Conservation (phyloP, 306 rosid genomes). For the Vigna trinervia region DNA sequence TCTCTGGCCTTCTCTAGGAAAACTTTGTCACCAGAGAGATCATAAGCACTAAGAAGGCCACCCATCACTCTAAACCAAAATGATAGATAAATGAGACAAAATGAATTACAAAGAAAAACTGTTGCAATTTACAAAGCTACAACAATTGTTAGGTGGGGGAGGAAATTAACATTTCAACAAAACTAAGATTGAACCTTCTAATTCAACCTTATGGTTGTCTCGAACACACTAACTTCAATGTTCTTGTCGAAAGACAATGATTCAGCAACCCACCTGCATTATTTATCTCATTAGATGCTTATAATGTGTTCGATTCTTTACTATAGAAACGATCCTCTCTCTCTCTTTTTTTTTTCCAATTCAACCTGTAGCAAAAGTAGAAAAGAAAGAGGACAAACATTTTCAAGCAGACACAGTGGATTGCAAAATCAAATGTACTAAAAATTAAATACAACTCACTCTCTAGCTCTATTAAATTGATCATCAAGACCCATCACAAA, state of each 20-base stretch:
- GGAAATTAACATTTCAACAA: slow-evolving; percentile 34
- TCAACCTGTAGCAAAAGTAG: slow-evolving; percentile 19
- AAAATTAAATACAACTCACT: slow-evolving; percentile 51
- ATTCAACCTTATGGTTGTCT: slow-evolving; percentile 84
- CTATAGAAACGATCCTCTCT: not conserved
- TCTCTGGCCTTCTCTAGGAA: slow-evolving; percentile 72
- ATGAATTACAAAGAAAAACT: slow-evolving; percentile 21
- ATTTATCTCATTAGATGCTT: slow-evolving; percentile 40
- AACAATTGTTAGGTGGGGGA: slow-evolving; percentile 37
- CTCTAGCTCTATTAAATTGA: slow-evolving; percentile 68
- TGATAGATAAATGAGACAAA: slow-evolving; percentile 29
- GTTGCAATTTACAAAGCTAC: slow-evolving; percentile 32
- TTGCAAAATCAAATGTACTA: not conserved
- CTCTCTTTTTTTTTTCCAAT: not conserved
- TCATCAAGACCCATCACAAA: slow-evolving; percentile 72
- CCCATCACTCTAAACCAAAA: slow-evolving; percentile 61
- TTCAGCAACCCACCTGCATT: slow-evolving; percentile 70
- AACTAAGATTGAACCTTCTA: slow-evolving; percentile 69
- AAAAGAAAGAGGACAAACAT: not conserved
- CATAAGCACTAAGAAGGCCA: slow-evolving; percentile 74
- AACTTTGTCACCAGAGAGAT: slow-evolving; percentile 63
- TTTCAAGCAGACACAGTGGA: not conserved
- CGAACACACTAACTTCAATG: slow-evolving; percentile 69
- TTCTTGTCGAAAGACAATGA: slow-evolving; percentile 61
- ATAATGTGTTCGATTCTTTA: slow-evolving; percentile 14